Evolutionary conservation across 2,329 filamentous ascomycete genomes (phyloP).

Genomic region (Gyromitra esculenta): DNA sequence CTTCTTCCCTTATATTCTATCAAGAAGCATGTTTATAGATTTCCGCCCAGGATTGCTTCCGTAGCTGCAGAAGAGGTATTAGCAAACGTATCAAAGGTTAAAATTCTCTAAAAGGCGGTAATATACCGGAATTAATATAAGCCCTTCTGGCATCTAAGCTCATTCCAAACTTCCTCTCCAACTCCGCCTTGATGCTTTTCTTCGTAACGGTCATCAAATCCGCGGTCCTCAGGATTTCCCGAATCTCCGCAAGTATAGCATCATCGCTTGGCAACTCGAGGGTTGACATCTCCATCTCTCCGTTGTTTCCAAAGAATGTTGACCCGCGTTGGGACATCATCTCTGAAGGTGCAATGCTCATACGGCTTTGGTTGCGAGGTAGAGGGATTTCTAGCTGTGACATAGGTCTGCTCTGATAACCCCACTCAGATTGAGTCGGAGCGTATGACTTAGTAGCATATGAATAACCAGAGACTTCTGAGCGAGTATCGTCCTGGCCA

Average conservation of each 20-base stretch:
- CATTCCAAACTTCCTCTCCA: slow-evolving; percentile 89
- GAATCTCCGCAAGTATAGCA: slow-evolving; percentile 88
- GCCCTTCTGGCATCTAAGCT: slow-evolving; percentile 85
- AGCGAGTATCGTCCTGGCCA: slow-evolving; percentile 77
- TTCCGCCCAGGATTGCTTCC: slow-evolving; percentile 79
- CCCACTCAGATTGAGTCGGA: slow-evolving; percentile 63
- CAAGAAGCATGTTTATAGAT: slow-evolving; percentile 66
- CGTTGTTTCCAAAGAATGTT: slow-evolving; percentile 62
- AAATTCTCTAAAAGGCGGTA: slow-evolving; percentile 22
- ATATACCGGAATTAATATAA: slow-evolving; percentile 92
- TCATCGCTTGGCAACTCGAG: slow-evolving; percentile 87
- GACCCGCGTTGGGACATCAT: slow-evolving; percentile 71
- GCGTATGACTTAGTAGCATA: slow-evolving; percentile 86
- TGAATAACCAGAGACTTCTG: slow-evolving; percentile 90
- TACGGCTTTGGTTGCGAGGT: slow-evolving; percentile 70
- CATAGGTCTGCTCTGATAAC: slow-evolving; percentile 65
- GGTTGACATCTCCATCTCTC: slow-evolving; percentile 79
- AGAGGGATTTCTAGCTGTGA: slow-evolving; percentile 67
- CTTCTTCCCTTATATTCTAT: background rate
- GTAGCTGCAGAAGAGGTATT: slow-evolving; percentile 68
- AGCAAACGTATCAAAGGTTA: slow-evolving; percentile 50
- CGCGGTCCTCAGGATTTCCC: slow-evolving; percentile 88
- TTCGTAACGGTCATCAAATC: slow-evolving; percentile 99
- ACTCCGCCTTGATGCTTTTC: slow-evolving; percentile 94
- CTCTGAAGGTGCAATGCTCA: slow-evolving; percentile 83